These are phyloP conservation scores for Hypoxylon rickii DNA, from an alignment of 495 filamentous ascomycete genomes.

Conservation along the genomic window DNA sequence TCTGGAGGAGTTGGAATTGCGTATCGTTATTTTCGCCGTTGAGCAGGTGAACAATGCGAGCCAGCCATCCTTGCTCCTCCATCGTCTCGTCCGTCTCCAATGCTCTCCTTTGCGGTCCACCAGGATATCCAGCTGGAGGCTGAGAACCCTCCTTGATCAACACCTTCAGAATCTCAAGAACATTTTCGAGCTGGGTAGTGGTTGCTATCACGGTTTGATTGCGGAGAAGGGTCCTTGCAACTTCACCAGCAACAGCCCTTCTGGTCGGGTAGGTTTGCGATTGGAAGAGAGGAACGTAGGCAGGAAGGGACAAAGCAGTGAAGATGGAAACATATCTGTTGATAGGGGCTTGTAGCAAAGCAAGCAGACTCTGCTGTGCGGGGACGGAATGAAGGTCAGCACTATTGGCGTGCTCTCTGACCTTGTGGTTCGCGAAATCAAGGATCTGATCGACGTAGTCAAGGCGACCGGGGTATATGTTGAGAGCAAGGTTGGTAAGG, in stretches of 20 bases:
- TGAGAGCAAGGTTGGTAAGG: constrained; percentile 87
- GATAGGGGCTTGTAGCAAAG: constrained; percentile 83
- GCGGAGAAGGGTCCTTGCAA: constrained; percentile 75
- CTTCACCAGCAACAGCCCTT: constrained; percentile 84
- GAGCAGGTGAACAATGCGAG: constrained; percentile 87
- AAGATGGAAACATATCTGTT: constrained; percentile 91
- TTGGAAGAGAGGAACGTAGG: constrained; percentile 85
- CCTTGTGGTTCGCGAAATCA: constrained; percentile 85
- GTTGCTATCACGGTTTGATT: constrained; percentile 79
- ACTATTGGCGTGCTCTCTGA: constrained; percentile 86
- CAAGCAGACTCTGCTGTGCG: constrained; percentile 85
- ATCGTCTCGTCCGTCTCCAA: constrained; percentile 90
- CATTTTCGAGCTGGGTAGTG: constrained; percentile 79
- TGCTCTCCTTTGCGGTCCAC: constrained; percentile 72
- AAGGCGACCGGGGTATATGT: constrained; percentile 88
- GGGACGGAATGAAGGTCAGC: constrained; percentile 88
- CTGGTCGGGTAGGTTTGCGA: constrained; percentile 93
- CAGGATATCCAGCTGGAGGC: constrained; percentile 80
- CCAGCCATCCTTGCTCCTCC: constrained; percentile 96
- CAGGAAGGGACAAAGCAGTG: constrained; percentile 87
- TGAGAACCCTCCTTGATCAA: constrained; percentile 92
- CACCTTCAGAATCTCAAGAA: constrained; percentile 84
- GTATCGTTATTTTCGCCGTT: constrained; percentile 84
- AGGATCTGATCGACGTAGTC: constrained; percentile 97
- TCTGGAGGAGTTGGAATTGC: constrained; percentile 92